Conservation (phyloP, 1,284 basidiomycete genomes). For the Phellinidium pouzarii region DNA sequence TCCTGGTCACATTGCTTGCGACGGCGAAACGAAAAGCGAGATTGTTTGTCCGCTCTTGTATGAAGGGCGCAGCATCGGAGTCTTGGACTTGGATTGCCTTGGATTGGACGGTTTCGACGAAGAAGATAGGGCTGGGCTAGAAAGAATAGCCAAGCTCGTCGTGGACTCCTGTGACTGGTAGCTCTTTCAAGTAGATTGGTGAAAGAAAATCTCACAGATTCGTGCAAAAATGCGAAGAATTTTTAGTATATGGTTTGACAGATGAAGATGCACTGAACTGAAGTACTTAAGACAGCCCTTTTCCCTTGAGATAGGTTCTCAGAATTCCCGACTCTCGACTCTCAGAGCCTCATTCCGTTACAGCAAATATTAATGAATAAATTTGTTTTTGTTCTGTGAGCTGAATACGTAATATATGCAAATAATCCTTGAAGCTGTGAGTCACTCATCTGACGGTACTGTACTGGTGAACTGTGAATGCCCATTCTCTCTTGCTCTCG, state of each 20-base stretch:
- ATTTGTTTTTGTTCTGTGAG: background rate
- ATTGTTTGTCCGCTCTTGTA: constrained; percentile 73
- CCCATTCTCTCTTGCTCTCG: constrained; percentile 6
- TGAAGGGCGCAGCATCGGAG: constrained; percentile 50
- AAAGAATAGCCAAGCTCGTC: constrained; percentile 62
- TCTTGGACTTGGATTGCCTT: constrained; percentile 82
- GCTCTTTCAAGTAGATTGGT: constrained; percentile 3
- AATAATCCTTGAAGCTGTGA: constrained; percentile 1
- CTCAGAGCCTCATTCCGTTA: too few relatives aligned
- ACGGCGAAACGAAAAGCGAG: constrained; percentile 80
- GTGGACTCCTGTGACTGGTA: constrained; percentile 53
- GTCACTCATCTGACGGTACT: background rate
- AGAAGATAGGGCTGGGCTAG: constrained; percentile 66
- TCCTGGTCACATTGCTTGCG: constrained; percentile 87
- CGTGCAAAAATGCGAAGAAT: too few relatives aligned
- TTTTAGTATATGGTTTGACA: too few relatives aligned
- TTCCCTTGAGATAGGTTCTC: too few relatives aligned
- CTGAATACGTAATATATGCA: background rate
- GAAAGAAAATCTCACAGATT: too few relatives aligned
- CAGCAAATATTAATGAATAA: background rate
- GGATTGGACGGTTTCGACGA: constrained; percentile 64
- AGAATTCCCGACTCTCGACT: too few relatives aligned
- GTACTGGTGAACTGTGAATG: constrained; percentile 3
- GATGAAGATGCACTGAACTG: too few relatives aligned
- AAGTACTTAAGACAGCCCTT: too few relatives aligned